Percentiles rank a stretch among this genome's conserved stretches.
Evolutionary conservation across 176 grass and related monocot genomes (phyloP).

Genomic region (Neostapfia colusana): DNA sequence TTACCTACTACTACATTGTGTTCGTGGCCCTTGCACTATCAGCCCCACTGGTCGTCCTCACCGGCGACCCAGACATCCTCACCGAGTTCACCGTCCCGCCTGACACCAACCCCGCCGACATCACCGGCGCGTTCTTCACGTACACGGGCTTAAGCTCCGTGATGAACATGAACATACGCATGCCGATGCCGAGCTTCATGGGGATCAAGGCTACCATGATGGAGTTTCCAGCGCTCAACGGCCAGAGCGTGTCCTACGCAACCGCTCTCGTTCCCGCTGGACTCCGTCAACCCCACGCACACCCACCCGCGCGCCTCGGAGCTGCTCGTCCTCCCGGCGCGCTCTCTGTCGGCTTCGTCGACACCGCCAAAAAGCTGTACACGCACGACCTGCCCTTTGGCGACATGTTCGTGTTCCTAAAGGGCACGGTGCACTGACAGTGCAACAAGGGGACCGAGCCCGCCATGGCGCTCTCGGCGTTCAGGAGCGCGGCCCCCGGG

Average conservation of each 20-base stretch:
- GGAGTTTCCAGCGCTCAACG: conserved; percentile 53
- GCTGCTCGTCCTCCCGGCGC: conserved; percentile 49
- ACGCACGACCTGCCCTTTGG: conserved; percentile 27
- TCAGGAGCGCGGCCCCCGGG: conserved; percentile 26
- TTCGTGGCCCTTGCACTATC: not conserved
- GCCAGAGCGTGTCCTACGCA: conserved; percentile 49
- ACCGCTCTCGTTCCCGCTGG: conserved; percentile 29
- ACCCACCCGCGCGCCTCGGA: conserved; percentile 61
- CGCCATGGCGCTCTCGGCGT: conserved; percentile 18
- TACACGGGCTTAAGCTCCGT: not conserved
- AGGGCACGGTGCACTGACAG: conserved; percentile 63
- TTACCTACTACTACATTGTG: not conserved
- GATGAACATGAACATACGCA: too few species aligned
- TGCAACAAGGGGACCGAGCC: conserved; percentile 20
- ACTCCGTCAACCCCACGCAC: conserved; percentile 48
- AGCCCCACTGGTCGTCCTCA: not conserved
- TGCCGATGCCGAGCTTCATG: too few species aligned
- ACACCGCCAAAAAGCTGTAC: conserved; percentile 41
- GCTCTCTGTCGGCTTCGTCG: conserved; percentile 58
- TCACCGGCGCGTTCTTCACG: conserved; percentile 37
- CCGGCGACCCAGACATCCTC: conserved; percentile 48
- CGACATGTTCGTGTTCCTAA: conserved; percentile 55
- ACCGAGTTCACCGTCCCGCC: conserved; percentile 34
- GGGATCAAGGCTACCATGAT: not conserved
- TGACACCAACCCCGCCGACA: not conserved